phyloP scores from a whole-genome alignment of 805 yeast genomes.

The Teunomyces cretensis region DNA sequence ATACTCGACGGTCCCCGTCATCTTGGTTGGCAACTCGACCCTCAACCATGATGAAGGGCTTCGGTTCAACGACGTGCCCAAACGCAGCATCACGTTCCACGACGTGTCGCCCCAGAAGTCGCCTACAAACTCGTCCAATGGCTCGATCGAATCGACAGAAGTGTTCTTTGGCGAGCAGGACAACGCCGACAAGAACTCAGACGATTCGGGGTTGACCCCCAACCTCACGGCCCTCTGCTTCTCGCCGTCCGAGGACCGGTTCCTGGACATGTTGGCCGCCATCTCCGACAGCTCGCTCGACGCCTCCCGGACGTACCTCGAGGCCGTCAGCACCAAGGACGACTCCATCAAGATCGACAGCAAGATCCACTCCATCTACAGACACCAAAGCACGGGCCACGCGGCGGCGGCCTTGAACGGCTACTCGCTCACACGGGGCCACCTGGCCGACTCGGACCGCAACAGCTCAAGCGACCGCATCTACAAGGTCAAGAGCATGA shows the following conservation, averaged over 20 bases:
- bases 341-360: slow-evolving; percentile 23
- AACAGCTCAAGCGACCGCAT: slow-evolving; percentile 18
- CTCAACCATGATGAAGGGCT: not conserved
- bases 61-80: not conserved
- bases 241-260: slow-evolving; percentile 7
- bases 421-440: slow-evolving; percentile 8
- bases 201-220: not conserved
- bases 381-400: slow-evolving; percentile 17
- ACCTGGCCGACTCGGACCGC: slow-evolving; percentile 8
- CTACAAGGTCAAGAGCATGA: slow-evolving; percentile 42
- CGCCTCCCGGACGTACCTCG: slow-evolving; percentile 27
- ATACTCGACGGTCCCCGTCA: slow-evolving; percentile 40
- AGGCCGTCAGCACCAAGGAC: slow-evolving; percentile 19
- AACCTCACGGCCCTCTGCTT: not conserved
- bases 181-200: too few species aligned
- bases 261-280: slow-evolving; percentile 21
- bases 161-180: slow-evolving; percentile 1
- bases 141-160: slow-evolving; percentile 8
- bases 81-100: not conserved
- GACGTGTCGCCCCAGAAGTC: not conserved
- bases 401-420: slow-evolving; percentile 6
- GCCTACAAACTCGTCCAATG: slow-evolving; percentile 1
- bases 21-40: slow-evolving; percentile 34
- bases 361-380: slow-evolving; percentile 38
- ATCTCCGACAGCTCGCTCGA: slow-evolving; percentile 27